Conservation (phyloP, 164 flowering plant species). For the Dillenia suffruticosa region DNA sequence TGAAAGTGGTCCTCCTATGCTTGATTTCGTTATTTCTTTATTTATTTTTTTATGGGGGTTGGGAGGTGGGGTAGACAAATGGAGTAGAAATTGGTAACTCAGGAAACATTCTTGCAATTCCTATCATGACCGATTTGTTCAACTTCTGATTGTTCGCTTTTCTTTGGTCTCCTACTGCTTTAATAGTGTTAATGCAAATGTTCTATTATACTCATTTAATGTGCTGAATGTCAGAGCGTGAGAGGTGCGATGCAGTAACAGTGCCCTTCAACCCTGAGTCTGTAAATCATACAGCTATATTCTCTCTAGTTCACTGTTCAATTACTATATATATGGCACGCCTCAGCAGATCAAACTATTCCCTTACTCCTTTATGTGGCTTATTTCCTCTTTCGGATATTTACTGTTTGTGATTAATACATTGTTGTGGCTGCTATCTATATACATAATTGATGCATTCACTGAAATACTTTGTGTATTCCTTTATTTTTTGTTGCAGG, state of each 20-base stretch:
- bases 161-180: no score
- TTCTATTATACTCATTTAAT: no score
- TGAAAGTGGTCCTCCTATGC: conserved; percentile 90
- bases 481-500: conserved; percentile 41
- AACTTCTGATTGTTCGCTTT: no score
- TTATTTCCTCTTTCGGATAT: background rate
- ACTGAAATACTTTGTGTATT: no score
- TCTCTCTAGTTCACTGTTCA: no score
- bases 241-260: no score
- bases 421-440: background rate
- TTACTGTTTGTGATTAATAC: background rate
- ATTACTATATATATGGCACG: no score
- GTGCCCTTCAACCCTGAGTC: no score
- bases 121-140: background rate
- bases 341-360: no score
- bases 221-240: no score
- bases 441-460: conserved; percentile 6
- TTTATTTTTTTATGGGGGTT: conserved; percentile 26
- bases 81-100: background rate
- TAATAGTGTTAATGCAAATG: background rate
- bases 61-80: conserved; percentile 6
- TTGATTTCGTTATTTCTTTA: conserved; percentile 56
- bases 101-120: background rate
- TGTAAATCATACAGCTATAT: no score
- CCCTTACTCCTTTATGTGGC: no score